Base-by-base conservation (phyloP, 2,329 filamentous ascomycete genomes). In the Phialophora expanda region DNA sequence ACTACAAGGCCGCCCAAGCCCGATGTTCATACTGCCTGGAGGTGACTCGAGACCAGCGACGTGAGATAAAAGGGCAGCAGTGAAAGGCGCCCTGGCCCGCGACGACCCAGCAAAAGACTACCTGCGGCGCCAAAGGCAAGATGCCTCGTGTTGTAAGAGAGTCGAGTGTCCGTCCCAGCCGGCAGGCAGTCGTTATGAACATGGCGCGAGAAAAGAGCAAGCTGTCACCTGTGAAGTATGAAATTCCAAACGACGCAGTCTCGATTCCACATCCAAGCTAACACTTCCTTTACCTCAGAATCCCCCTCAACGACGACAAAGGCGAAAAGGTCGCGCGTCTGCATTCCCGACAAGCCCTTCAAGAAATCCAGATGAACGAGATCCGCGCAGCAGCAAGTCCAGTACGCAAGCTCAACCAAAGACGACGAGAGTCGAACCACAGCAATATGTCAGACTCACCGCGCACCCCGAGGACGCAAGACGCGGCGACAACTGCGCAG, bases 261-360 rank as follows among this genome's bases (percentile, higher is more conserved):
- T 41, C 7, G 4, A 11, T n/a, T 32, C 22, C 12, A 30, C 30
- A 51, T 34, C 48, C n/a, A 28, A 53, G 46, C 58, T 61, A 34
- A 61, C 48, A 32, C 17, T 7, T 41, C 11, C 17, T 46, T 50
- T 22, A 30, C 28, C 51, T 50, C 74, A 96, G 92, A 77, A 96
- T 99, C 66, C 93, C 95, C 41, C 87, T 99, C 69, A 98, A 98
- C 81, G 95, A 99, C 81, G 95, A 99, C 83, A 89, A 87, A 67
- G 88, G 90, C 73, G 95, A 99, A 81, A 97, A 96, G 79, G 93
- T 93, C 56, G 89, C 90, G 73, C 90, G 95, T 57, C 84, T 94
- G 74, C 90, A 95, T 75, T 93, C 91, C 68, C 89, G 95, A 74
- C 92, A 96, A 80, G 92, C 91, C 38, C 87, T 92, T 32, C 90